Evolutionary conservation across 2,329 filamentous ascomycete species (phyloP).

Genomic region (Sclerotinia trifoliorum): DNA sequence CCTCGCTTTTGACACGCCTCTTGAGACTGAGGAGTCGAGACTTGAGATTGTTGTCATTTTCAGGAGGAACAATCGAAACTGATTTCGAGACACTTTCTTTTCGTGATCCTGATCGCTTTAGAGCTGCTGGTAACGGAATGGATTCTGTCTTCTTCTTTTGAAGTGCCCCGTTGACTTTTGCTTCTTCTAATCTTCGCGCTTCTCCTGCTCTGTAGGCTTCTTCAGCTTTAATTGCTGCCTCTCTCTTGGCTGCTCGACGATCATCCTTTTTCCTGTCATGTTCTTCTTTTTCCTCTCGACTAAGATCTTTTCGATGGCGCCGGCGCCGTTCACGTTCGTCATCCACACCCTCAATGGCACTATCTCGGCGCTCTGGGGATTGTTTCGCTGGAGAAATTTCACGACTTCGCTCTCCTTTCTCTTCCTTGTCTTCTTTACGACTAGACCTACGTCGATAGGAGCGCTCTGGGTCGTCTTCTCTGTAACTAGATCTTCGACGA

Average conservation of each 20-base stretch:
- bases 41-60: constrained; percentile 4
- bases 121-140: neutral
- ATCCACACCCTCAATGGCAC: constrained; percentile 35
- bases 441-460: constrained; percentile 7
- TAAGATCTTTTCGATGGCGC: constrained; percentile 32
- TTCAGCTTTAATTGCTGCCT: constrained; percentile 12
- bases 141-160: neutral
- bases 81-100: constrained; percentile 14
- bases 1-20: constrained; percentile 28
- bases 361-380: constrained; percentile 34
- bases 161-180: constrained; percentile 5
- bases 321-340: constrained; percentile 24
- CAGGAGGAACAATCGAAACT: constrained; percentile 3
- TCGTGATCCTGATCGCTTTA: constrained; percentile 19
- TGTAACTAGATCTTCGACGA: constrained; percentile 12
- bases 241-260: constrained; percentile 28
- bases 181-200: neutral
- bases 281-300: constrained; percentile 37
- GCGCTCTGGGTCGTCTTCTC: neutral
- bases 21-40: constrained; percentile 14
- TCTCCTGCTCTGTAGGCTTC: constrained; percentile 10
- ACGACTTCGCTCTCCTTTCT: constrained; percentile 5
- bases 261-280: constrained; percentile 38
- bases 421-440: constrained; percentile 10
- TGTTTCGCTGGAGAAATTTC: constrained; percentile 21